phyloP scores from a whole-genome alignment of 164 flowering plant genomes.

The Hamamelis virginiana region DNA sequence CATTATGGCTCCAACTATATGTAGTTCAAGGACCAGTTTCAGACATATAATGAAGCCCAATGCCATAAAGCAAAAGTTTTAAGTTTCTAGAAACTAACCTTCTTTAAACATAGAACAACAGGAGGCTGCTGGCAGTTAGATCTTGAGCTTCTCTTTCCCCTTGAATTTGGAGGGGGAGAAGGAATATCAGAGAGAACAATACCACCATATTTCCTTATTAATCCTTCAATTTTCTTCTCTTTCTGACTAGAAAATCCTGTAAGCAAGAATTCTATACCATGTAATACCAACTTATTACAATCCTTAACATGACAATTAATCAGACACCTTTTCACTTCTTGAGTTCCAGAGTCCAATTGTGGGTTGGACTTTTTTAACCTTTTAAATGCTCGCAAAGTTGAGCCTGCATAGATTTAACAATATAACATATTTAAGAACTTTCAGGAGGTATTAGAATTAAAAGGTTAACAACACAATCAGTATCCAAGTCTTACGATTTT shows the following conservation, averaged over 20 bases:
- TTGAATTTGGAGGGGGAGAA: slow-evolving; percentile 34
- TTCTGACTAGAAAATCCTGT: slow-evolving; percentile 63
- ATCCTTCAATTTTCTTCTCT: slow-evolving; percentile 53
- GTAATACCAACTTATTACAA: slow-evolving; percentile 44
- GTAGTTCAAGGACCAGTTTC: not conserved
- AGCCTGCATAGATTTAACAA: slow-evolving; percentile 32
- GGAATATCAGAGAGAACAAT: slow-evolving; percentile 66
- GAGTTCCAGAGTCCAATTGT: slow-evolving; percentile 21
- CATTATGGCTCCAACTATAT: not conserved
- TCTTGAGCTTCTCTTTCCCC: slow-evolving; percentile 33
- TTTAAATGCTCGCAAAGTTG: slow-evolving; percentile 29
- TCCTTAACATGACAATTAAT: slow-evolving; percentile 15
- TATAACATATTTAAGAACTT: not conserved
- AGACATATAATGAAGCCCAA: not conserved
- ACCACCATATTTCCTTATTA: slow-evolving; percentile 72
- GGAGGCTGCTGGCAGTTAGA: slow-evolving; percentile 42
- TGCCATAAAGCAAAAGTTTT: not conserved
- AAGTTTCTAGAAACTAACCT: slow-evolving; percentile 42
- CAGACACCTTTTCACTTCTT: slow-evolving; percentile 26
- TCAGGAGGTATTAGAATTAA: not conserved
- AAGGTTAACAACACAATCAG: not conserved
- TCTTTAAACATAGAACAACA: slow-evolving; percentile 54
- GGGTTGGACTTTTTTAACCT: slow-evolving; percentile 25
- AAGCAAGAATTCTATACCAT: slow-evolving; percentile 67
- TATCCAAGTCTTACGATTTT: slow-evolving; percentile 29